These are phyloP conservation scores for Solanum hybrid DNA, from an alignment of 305 asterid species.

Conservation along the genomic window DNA sequence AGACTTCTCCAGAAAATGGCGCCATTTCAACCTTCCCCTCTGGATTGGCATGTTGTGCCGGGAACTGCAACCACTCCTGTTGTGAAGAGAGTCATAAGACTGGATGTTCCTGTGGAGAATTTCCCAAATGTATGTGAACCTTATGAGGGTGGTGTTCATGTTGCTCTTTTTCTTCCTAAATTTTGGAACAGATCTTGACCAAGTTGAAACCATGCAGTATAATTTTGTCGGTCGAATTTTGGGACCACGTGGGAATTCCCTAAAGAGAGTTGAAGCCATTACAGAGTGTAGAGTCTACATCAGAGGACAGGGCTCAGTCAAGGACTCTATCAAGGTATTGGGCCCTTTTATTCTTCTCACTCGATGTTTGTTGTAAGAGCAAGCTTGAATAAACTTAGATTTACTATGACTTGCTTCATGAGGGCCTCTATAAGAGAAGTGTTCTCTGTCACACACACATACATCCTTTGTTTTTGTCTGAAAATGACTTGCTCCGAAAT, in stretches of 20 bases:
- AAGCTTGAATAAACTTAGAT: not conserved
- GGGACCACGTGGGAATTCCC: slow-evolving; percentile 83
- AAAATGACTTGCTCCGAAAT: not conserved
- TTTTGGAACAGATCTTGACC: not conserved
- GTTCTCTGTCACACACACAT: not conserved
- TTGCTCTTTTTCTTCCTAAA: not conserved
- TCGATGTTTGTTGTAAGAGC: not conserved
- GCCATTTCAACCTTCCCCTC: slow-evolving; percentile 44
- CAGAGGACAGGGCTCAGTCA: slow-evolving; percentile 72
- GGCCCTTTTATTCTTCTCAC: not conserved
- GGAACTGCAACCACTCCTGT: slow-evolving; percentile 47
- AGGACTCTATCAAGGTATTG: slow-evolving; percentile 59
- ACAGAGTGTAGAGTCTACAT: slow-evolving; percentile 72
- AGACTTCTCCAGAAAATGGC: slow-evolving; percentile 49
- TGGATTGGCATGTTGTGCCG: slow-evolving; percentile 45
- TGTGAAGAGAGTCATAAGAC: slow-evolving; percentile 60
- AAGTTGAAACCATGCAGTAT: slow-evolving; percentile 40
- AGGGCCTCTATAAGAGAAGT: not conserved
- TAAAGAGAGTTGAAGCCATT: slow-evolving; percentile 71
- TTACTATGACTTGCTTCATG: not conserved
- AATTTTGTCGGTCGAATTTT: slow-evolving; percentile 82
- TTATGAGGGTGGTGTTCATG: not conserved
- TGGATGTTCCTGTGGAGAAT: slow-evolving; percentile 74
- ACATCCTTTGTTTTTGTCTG: not conserved
- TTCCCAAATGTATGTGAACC: slow-evolving; percentile 54